Evolutionary conservation across 306 rosid genomes (phyloP), one percentile per base, ranked within the genome.

Genomic region (Ochetophila trinervis): DNA sequence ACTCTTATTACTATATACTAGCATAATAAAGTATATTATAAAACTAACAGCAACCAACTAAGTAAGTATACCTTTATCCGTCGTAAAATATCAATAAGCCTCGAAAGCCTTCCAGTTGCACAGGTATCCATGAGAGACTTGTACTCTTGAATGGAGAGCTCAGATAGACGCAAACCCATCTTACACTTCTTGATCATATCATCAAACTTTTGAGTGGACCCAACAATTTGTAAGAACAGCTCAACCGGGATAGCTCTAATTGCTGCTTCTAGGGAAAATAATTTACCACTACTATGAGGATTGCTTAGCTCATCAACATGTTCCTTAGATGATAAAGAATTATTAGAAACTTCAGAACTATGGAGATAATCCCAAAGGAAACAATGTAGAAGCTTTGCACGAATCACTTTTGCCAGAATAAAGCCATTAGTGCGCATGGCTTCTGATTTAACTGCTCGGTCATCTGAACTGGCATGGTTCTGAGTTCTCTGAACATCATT

Each of bases 211-310:
- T 78, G 34, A 72, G 84, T 70, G 59, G 95, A 84, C 34, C 98
- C 98, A 32, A 79, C 98, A 74, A 93, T 91, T 87, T 93, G 95
- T 75, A 87, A 79, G 76, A 89, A 93, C 74, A 93, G 80, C 83
- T 93, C 98, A 71, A 93, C 54, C 44, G 98, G 91, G 72, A 93
- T 86, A 23, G 82, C 91, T 80, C 73, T 84, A 37, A 89, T 73
- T 67, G 87, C 78, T 74, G 78, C 82, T 64, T 86, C 91, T 67
- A 93, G 76, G 24, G 82, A 81, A 82, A 93, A 89, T 60, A 74
- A 67, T 72, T 82, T 84, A 86, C 85, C 77, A 70, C 83, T 81
- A 53, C 82, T 81, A 50, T 79, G 87, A 62, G 88, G 86, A 81
- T 82, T 86, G 68, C 51, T 79, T 54, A 68, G 45, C 70, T 76